Evolutionary conservation across 805 yeast genomes (phyloP).

Genomic region (Zygosaccharomyces bisporus): DNA sequence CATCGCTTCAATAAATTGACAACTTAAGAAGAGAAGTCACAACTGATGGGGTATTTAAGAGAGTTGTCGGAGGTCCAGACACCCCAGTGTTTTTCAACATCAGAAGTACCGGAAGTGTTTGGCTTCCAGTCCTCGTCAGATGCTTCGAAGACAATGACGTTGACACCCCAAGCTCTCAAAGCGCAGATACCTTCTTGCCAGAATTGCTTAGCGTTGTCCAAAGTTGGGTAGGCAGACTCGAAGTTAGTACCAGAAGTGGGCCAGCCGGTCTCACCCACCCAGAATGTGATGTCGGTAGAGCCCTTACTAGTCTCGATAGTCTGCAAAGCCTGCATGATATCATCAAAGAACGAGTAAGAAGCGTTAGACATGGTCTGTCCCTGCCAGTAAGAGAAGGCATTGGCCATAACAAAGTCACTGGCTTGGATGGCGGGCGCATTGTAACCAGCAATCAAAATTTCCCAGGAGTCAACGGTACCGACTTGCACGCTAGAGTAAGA

Average conservation of each 20-base stretch:
- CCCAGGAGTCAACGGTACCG: slow-evolving; percentile 97
- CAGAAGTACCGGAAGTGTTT: slow-evolving; percentile 75
- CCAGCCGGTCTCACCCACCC: slow-evolving; percentile 99
- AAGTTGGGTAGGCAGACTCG: slow-evolving; percentile 63
- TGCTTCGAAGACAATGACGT: slow-evolving; percentile 90
- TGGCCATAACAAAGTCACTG: slow-evolving; percentile 83
- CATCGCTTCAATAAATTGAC: not conserved
- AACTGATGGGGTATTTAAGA: slow-evolving; percentile 45
- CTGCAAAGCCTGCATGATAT: slow-evolving; percentile 96
- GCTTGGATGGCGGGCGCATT: slow-evolving; percentile 68
- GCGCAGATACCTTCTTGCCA: slow-evolving; percentile 91
- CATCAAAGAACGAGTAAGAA: slow-evolving; percentile 89
- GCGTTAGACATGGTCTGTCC: slow-evolving; percentile 84
- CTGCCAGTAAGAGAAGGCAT: slow-evolving; percentile 99
- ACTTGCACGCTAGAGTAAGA: slow-evolving; percentile 69
- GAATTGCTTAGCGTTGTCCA: slow-evolving; percentile 68
- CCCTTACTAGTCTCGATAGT: slow-evolving; percentile 83
- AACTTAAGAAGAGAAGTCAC: slow-evolving; percentile 40
- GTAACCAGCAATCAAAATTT: slow-evolving; percentile 77
- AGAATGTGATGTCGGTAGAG: slow-evolving; percentile 77
- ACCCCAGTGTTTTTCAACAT: slow-evolving; percentile 96
- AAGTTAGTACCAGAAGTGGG: slow-evolving; percentile 80
- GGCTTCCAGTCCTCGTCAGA: slow-evolving; percentile 97
- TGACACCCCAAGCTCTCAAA: slow-evolving; percentile 92
- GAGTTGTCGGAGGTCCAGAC: slow-evolving; percentile 56